A percentile compares a stretch with the other conserved stretches of the same genome.
phyloP scores from a whole-genome alignment of 73 alveolate species.

The Durusdinium trenchii region DNA sequence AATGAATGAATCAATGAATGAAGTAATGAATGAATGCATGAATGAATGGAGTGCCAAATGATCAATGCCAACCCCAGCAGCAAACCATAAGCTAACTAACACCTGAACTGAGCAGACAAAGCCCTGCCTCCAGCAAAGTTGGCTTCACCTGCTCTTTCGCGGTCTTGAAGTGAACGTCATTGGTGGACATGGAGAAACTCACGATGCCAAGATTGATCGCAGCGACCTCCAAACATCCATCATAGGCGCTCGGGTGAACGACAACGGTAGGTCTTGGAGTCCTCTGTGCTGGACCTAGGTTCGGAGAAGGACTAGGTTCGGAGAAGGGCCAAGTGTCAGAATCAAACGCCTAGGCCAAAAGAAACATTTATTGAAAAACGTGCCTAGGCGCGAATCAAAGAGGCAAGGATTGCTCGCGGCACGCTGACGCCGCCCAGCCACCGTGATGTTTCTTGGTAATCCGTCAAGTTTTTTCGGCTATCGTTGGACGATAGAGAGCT shows the following conservation, averaged over 20 bases:
- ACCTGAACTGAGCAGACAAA: too few species aligned
- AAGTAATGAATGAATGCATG: too few species aligned
- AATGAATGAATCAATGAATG: too few species aligned
- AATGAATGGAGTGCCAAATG: too few species aligned
- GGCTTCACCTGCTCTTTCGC: neutral
- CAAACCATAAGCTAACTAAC: too few species aligned
- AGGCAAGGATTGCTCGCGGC: neutral
- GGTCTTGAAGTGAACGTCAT: neutral
- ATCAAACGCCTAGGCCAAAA: neutral
- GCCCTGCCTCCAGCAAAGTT: neutral
- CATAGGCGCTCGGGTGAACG: neutral
- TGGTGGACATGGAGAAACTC: neutral
- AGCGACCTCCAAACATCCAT: neutral
- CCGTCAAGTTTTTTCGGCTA: neutral
- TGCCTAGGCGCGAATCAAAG: neutral
- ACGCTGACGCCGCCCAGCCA: neutral
- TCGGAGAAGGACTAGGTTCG: too few species aligned
- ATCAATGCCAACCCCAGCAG: too few species aligned
- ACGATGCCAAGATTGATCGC: neutral
- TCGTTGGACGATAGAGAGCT: neutral
- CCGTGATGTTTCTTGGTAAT: neutral
- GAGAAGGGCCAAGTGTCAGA: too few species aligned
- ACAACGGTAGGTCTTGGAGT: neutral
- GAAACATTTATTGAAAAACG: neutral
- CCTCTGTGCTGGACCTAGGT: neutral